A percentile compares a stretch with the other conserved stretches of the same genome.
These are phyloP conservation scores for Isoetes taiwanensis DNA, from an alignment of 75 land plant genomes.

Conservation along the genomic window DNA sequence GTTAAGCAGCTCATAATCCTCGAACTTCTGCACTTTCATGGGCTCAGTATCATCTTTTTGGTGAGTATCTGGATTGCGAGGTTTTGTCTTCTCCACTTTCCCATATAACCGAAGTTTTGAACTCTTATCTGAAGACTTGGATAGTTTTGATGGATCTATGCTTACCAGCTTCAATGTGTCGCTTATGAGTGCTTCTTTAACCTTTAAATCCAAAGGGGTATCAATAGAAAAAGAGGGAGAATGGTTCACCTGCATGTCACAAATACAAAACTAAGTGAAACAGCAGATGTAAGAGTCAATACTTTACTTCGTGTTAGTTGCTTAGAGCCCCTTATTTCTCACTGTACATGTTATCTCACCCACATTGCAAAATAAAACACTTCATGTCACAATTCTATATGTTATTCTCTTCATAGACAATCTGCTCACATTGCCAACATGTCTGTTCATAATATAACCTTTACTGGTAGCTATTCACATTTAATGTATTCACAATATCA, in stretches of 20 bases:
- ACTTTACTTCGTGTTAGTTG: no score
- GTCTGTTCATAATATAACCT: no score
- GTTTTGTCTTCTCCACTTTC: background rate
- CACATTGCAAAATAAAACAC: no score
- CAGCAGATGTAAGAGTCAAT: no score
- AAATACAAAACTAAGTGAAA: no score
- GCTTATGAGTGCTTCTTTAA: slow-evolving; percentile 17
- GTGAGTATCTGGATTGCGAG: background rate
- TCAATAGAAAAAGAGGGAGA: slow-evolving; percentile 32
- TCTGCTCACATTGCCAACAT: no score
- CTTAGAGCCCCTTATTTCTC: no score
- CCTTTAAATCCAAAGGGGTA: slow-evolving; percentile 24
- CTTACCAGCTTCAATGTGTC: slow-evolving; percentile 16
- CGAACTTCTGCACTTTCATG: slow-evolving; percentile 2
- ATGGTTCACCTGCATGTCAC: slow-evolving; percentile 25
- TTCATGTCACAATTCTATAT: no score
- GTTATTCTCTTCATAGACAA: no score
- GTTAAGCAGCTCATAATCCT: slow-evolving; percentile 15
- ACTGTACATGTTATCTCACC: no score
- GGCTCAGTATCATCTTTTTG: background rate
- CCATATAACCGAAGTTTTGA: slow-evolving; percentile 23
- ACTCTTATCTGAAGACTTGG: slow-evolving; percentile 13
- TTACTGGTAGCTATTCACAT: no score
- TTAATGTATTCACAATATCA: no score
- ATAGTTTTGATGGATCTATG: slow-evolving; percentile 13